Base-by-base conservation (phyloP, 2,329 filamentous ascomycete genomes). In the Aspergillus melleus region DNA sequence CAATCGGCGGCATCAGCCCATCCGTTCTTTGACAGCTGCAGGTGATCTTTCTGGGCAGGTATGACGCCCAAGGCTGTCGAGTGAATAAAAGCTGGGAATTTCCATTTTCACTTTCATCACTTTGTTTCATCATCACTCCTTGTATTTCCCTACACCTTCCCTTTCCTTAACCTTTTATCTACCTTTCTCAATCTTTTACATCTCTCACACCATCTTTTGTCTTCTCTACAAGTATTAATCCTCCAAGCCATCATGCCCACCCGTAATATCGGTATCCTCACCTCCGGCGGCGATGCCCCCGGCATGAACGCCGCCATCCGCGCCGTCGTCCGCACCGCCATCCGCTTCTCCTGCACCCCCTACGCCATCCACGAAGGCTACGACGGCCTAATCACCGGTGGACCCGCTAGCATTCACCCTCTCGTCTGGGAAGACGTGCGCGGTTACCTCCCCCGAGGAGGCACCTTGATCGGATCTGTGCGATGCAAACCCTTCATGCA, bases 391-490 rank as follows among this genome's bases (percentile, higher is more conserved):
- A 93, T 99, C 30, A 86, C 90, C 67, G 94, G 94, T 68, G 92
- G 92, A 2, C 12, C 36, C 52, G 84, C 92, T 73, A 86, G 93
- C 79, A 98, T 98, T 79, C 87, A 86, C 69, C 85, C 90, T 79
- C 91, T 96, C 87, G 80, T 85, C 53, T 98, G 94, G 93, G 86
- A 95, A 65, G 92, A 97, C 73, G 94, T 99, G 58, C 89, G 94
- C 70, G 93, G 95, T 70, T 98, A 90, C 84, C 85, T 96, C 56
- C 93, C 91, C 32, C 92, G 96, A 75, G 94, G 95, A 64, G 94
- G 94, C 64, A 99, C 94, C n/a, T 85, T 97, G 62, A 98, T 99
- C 72, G 95, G 95, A 64, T 97, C 94, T 47, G 94, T 94, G 59
- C 86, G 94, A 63, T 96, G 92, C 81, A 92, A 89, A 86, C 88